A percentile compares a stretch with the other conserved stretches of the same genome.
phyloP scores from a whole-genome alignment of 352 stramenopile genomes.

The Phytophthora tubulina region DNA sequence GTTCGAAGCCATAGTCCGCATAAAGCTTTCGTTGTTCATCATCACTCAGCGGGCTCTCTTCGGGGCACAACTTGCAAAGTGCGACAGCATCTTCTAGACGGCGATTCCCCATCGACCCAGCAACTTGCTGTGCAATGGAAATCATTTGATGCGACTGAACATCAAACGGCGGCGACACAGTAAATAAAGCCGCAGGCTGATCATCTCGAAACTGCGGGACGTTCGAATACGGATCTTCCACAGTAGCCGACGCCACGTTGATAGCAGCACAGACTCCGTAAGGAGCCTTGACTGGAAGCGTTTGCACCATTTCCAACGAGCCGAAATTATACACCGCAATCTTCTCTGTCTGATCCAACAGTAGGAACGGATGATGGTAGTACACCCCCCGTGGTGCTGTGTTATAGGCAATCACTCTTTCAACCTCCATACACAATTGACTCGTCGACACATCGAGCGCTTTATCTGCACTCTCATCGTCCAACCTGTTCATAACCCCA shows the following conservation, averaged over 20 bases:
- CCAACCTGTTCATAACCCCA: slow-evolving; percentile 9
- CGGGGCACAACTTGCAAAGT: slow-evolving; percentile 73
- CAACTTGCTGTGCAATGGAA: slow-evolving; percentile 60
- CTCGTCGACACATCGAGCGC: slow-evolving; percentile 52
- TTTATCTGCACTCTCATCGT: slow-evolving; percentile 29
- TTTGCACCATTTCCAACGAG: slow-evolving; percentile 64
- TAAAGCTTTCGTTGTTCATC: slow-evolving; percentile 65
- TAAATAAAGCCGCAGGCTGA: slow-evolving; percentile 50
- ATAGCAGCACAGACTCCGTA: slow-evolving; percentile 48
- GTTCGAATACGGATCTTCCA: slow-evolving; percentile 1
- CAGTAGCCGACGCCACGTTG: slow-evolving; percentile 34
- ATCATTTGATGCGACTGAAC: slow-evolving; percentile 68
- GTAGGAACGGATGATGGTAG: slow-evolving; percentile 77
- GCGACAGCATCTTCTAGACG: slow-evolving; percentile 68
- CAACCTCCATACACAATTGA: slow-evolving; percentile 54
- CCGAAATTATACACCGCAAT: slow-evolving; percentile 73
- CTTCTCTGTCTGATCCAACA: slow-evolving; percentile 68
- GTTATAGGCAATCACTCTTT: slow-evolving; percentile 62
- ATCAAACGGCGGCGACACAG: slow-evolving; percentile 52
- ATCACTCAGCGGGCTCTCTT: slow-evolving; percentile 68
- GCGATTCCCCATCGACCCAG: slow-evolving; percentile 43
- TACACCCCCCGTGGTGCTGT: slow-evolving; percentile 48
- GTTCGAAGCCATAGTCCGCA: slow-evolving; percentile 60
- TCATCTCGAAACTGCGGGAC: slow-evolving; percentile 25
- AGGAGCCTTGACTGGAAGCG: slow-evolving; percentile 60